Conservation (phyloP, 2,329 filamentous ascomycete species). For the Harringtonia lauricola region DNA sequence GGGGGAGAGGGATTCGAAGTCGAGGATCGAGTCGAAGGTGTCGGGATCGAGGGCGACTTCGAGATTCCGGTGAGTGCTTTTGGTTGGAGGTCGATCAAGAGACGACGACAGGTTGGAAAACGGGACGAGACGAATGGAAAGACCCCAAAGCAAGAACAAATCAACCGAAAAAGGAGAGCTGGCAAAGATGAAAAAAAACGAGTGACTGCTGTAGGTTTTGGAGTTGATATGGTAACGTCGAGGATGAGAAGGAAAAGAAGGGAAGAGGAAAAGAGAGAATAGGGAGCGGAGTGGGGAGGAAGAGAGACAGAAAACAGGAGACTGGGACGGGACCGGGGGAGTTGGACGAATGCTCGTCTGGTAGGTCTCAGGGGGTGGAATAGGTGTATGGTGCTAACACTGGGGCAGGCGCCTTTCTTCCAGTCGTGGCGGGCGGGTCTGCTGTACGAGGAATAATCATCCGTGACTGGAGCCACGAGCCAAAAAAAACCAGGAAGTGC, state of each 20-base stretch:
- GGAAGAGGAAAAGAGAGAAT: slow-evolving; percentile 2
- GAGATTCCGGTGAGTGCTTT: neutral
- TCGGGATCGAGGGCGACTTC: too few relatives aligned
- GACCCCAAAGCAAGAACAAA: neutral
- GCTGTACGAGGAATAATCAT: too few relatives aligned
- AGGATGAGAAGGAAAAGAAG: neutral
- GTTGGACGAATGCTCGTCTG: neutral
- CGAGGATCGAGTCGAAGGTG: too few relatives aligned
- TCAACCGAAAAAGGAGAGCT: neutral
- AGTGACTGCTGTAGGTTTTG: slow-evolving; percentile 1
- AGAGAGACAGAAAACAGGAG: slow-evolving; percentile 5
- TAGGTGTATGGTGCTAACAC: too few relatives aligned
- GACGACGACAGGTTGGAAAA: neutral
- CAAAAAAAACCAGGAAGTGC: neutral
- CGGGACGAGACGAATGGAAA: neutral
- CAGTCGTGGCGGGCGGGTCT: too few relatives aligned
- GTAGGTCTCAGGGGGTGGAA: too few relatives aligned
- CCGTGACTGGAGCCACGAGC: neutral
- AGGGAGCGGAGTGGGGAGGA: slow-evolving; percentile 1
- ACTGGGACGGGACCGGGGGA: slow-evolving; percentile 1
- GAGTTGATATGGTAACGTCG: neutral
- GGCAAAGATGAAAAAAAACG: neutral
- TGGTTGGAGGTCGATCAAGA: neutral
- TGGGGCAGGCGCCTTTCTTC: too few relatives aligned
- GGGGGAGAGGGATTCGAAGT: too few relatives aligned